These are phyloP conservation scores for Trichoderma arundinaceum DNA, from an alignment of 2,329 filamentous ascomycete species.

Conservation along the genomic window DNA sequence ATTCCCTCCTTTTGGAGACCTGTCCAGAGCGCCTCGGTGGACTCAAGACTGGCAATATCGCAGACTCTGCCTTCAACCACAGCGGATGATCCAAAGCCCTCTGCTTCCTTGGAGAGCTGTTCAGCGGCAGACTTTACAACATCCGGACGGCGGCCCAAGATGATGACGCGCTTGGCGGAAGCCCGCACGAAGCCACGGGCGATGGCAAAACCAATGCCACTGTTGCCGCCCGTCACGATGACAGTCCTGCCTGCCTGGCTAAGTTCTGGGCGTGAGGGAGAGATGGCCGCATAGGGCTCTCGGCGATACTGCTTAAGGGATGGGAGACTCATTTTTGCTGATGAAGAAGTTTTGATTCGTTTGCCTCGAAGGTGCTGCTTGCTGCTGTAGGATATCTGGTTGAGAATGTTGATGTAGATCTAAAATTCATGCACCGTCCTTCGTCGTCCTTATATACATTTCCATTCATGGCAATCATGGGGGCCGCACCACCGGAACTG, in stretches of 20 bases:
- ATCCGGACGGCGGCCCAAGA: conserved; percentile 47
- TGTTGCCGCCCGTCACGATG: conserved; percentile 68
- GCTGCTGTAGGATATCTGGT: neutral
- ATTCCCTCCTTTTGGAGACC: conserved; percentile 35
- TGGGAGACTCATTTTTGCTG: conserved; percentile 16
- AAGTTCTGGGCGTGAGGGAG: conserved; percentile 46
- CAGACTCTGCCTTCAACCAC: conserved; percentile 35
- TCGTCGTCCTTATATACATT: conserved; percentile 9
- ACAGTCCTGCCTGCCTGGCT: conserved; percentile 56
- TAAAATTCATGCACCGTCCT: neutral
- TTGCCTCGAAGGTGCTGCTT: neutral
- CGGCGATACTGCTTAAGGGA: conserved; percentile 38
- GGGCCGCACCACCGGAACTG: too few relatives aligned
- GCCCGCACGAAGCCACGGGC: conserved; percentile 60
- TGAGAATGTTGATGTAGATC: neutral
- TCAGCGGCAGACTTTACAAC: conserved; percentile 21
- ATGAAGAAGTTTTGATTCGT: too few relatives aligned
- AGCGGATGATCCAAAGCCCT: conserved; percentile 29
- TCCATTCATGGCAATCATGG: too few relatives aligned
- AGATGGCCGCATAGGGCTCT: conserved; percentile 47
- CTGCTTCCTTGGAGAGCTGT: conserved; percentile 36
- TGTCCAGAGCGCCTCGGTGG: conserved; percentile 41
- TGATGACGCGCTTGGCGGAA: conserved; percentile 45
- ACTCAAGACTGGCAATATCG: conserved; percentile 39
- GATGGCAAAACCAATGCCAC: conserved; percentile 68